Percentiles rank a stretch among this genome's conserved stretches.
phyloP scores from a whole-genome alignment of 441 rosid genomes.

The Jatropha multifida region DNA sequence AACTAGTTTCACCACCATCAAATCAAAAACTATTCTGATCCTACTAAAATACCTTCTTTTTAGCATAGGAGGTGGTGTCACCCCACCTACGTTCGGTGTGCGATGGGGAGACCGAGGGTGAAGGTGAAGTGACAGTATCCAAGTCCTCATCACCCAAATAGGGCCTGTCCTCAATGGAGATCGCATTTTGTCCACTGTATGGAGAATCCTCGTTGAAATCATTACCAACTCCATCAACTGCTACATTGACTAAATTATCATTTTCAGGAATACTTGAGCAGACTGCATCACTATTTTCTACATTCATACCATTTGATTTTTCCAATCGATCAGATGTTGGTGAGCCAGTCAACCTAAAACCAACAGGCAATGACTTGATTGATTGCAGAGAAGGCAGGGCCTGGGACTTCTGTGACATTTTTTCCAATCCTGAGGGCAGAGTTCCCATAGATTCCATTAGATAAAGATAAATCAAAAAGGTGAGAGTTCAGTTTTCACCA shows the following conservation, averaged over 20 bases:
- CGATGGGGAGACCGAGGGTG: conserved; percentile 47
- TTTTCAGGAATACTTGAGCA: conserved; percentile 41
- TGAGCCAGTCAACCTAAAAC: conserved; percentile 55
- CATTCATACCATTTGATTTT: conserved; percentile 29
- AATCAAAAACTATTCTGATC: conserved; percentile 8
- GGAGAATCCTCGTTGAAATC: conserved; percentile 75
- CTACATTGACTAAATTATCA: conserved; percentile 39
- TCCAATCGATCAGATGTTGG: conserved; percentile 41
- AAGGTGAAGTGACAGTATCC: conserved; percentile 43
- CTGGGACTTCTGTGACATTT: conserved; percentile 54
- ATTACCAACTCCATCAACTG: conserved; percentile 35
- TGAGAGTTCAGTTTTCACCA: conserved; percentile 37
- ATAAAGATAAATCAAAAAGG: conserved; percentile 38
- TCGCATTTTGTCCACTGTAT: conserved; percentile 40
- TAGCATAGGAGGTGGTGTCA: conserved; percentile 65
- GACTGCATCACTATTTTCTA: conserved; percentile 24
- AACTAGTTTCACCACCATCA: conserved; percentile 5
- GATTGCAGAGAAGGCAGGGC: conserved; percentile 55
- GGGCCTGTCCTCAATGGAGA: conserved; percentile 49
- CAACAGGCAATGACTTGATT: conserved; percentile 72
- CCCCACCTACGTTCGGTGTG: conserved; percentile 69
- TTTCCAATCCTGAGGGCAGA: conserved; percentile 45
- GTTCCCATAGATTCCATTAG: conserved; percentile 29
- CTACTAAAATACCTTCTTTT: conserved; percentile 64
- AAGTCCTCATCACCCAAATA: conserved; percentile 45